These are phyloP conservation scores for Mycena pura DNA, from an alignment of 768 basidiomycete genomes.

Conservation along the genomic window DNA sequence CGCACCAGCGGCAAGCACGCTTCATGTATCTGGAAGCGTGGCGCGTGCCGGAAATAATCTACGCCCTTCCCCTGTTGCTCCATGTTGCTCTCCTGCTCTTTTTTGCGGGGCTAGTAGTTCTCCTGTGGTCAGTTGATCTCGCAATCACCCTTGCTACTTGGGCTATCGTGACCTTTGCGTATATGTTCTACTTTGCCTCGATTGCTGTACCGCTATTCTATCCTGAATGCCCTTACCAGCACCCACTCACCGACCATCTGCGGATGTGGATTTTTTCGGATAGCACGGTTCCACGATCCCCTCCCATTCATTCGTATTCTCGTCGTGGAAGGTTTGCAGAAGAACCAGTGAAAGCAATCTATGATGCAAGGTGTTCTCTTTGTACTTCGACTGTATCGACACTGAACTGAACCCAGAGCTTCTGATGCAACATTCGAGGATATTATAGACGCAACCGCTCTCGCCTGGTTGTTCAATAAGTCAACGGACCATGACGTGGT, in stretches of 20 bases:
- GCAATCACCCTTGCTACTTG: constrained; percentile 42
- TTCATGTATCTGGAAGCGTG: constrained; percentile 44
- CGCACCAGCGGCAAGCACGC: constrained; percentile 45
- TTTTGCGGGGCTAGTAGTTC: constrained; percentile 48
- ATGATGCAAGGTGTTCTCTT: constrained; percentile 18
- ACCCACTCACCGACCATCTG: constrained; percentile 46
- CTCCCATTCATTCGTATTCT: neutral
- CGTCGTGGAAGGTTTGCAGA: neutral
- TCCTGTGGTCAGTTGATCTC: constrained; percentile 46
- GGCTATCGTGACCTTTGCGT: constrained; percentile 43
- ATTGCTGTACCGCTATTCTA: constrained; percentile 47
- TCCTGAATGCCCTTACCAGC: constrained; percentile 49
- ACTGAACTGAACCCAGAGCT: neutral
- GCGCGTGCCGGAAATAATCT: constrained; percentile 48
- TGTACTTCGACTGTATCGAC: neutral
- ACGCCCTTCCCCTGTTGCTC: constrained; percentile 46
- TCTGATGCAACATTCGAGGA: constrained; percentile 33
- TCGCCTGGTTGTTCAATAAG: constrained; percentile 46
- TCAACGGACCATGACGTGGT: constrained; percentile 41
- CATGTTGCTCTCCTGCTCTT: constrained; percentile 50
- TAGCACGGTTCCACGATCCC: neutral
- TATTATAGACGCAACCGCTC: constrained; percentile 42
- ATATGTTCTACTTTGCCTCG: constrained; percentile 44
- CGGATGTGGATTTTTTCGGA: constrained; percentile 28
- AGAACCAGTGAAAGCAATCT: neutral